Evolutionary conservation across 805 yeast species (phyloP).

Genomic region (Cyberlindnera americana): DNA sequence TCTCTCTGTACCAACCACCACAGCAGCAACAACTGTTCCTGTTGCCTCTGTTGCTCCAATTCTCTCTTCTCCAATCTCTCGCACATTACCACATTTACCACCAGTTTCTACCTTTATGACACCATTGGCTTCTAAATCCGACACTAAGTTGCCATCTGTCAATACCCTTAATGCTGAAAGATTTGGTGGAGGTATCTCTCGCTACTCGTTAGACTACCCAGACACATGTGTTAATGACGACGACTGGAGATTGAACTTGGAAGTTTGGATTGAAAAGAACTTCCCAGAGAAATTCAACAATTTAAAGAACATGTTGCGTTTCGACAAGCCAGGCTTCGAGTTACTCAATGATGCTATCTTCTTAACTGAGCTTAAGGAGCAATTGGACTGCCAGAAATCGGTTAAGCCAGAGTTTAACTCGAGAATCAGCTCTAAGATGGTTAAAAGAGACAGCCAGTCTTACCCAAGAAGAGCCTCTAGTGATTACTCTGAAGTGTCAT

Average conservation of each 20-base stretch:
- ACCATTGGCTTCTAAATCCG: constrained; percentile 1
- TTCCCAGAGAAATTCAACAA: constrained; percentile 37
- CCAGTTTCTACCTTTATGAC: constrained; percentile 9
- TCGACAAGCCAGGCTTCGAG: constrained; percentile 30
- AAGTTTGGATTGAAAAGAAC: constrained; percentile 38
- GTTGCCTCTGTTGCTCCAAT: not conserved
- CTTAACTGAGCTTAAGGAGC: constrained; percentile 26
- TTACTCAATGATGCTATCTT: constrained; percentile 28
- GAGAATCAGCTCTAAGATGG: constrained; percentile 29
- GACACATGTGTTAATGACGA: constrained; percentile 37
- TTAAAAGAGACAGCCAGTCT: constrained; percentile 7
- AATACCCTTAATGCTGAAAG: constrained; percentile 22
- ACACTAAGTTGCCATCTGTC: constrained; percentile 9
- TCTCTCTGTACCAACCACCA: constrained; percentile 3
- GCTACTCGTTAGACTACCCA: constrained; percentile 26
- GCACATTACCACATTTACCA: constrained; percentile 14
- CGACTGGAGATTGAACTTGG: constrained; percentile 43
- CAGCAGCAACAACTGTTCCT: not conserved
- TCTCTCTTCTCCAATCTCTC: constrained; percentile 5
- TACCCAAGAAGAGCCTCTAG: constrained; percentile 6
- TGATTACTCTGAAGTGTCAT: constrained; percentile 3
- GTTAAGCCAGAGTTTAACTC: constrained; percentile 29
- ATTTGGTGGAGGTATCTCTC: constrained; percentile 17
- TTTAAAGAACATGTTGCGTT: constrained; percentile 35
- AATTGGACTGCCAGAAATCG: constrained; percentile 20